Percentiles rank a stretch among this genome's conserved stretches.
These are phyloP conservation scores for Fusarium clavum DNA, from an alignment of 2,329 filamentous ascomycete genomes.

Conservation along the genomic window DNA sequence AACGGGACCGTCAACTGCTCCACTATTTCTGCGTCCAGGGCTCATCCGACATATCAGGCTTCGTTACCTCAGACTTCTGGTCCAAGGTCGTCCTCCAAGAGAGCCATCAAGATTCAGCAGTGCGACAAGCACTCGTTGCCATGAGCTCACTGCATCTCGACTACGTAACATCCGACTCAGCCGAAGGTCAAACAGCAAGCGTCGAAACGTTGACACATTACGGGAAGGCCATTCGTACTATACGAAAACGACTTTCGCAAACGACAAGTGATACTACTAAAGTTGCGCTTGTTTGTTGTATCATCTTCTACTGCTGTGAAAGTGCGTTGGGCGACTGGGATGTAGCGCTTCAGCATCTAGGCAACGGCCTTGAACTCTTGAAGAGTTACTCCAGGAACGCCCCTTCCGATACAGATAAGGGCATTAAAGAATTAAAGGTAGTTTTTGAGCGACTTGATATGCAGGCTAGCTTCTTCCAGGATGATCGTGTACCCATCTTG, in stretches of 20 bases:
- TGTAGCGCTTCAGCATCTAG: slow-evolving; percentile 11
- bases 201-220: neutral
- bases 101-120: slow-evolving; percentile 5
- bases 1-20: slow-evolving; percentile 4
- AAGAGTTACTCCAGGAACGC: too few relatives aligned
- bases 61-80: slow-evolving; percentile 13
- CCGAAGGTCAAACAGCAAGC: neutral
- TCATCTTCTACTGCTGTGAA: slow-evolving; percentile 23
- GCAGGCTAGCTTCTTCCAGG: slow-evolving; percentile 36
- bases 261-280: neutral
- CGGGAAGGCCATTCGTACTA: neutral
- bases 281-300: slow-evolving; percentile 7
- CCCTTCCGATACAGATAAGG: too few relatives aligned
- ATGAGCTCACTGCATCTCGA: slow-evolving; percentile 22
- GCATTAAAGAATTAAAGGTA: neutral
- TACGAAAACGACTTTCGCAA: neutral
- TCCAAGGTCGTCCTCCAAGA: slow-evolving; percentile 6
- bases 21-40: slow-evolving; percentile 27
- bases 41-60: slow-evolving; percentile 7
- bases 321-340: neutral
- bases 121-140: slow-evolving; percentile 15
- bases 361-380: neutral
- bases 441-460: slow-evolving; percentile 27
- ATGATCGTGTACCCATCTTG: slow-evolving; percentile 22
- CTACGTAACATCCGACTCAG: neutral